Percentiles rank a stretch among this genome's conserved stretches.
Conservation (phyloP, 2,329 filamentous ascomycete genomes). For the Colletotrichum sp. region DNA sequence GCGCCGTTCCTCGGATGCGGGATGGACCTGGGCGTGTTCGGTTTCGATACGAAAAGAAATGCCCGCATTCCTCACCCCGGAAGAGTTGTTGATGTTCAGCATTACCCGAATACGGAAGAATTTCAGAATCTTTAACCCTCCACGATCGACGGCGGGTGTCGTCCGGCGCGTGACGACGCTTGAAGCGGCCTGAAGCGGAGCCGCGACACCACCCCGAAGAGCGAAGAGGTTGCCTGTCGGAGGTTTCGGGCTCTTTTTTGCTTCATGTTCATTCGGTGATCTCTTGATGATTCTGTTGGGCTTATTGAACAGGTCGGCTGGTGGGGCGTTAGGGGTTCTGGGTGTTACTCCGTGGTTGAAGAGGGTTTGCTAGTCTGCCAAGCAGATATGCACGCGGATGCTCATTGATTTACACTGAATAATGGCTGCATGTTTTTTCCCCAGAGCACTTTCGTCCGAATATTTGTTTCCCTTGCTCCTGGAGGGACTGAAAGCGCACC, state of each 20-base stretch:
- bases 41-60: neutral
- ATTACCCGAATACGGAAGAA: constrained; percentile 12
- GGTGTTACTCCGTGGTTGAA: neutral
- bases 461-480: neutral
- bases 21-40: neutral
- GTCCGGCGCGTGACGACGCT: neutral
- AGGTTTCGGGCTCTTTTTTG: neutral
- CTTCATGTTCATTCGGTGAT: neutral
- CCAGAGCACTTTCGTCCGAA: neutral
- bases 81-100: neutral
- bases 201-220: neutral
- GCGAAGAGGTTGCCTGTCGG: neutral
- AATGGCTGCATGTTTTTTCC: neutral
- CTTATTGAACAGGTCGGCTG: neutral
- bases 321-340: neutral
- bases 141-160: neutral
- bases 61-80: neutral
- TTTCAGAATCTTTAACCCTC: neutral
- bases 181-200: neutral
- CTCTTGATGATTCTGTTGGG: neutral
- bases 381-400: neutral
- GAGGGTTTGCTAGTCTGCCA: neutral
- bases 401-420: neutral
- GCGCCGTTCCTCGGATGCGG: neutral
- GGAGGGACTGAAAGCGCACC: neutral